Evolutionary conservation across 2,329 filamentous ascomycete genomes (phyloP), one percentile per base, ranked within the genome.

Genomic region (Nigrospora oryzae): DNA sequence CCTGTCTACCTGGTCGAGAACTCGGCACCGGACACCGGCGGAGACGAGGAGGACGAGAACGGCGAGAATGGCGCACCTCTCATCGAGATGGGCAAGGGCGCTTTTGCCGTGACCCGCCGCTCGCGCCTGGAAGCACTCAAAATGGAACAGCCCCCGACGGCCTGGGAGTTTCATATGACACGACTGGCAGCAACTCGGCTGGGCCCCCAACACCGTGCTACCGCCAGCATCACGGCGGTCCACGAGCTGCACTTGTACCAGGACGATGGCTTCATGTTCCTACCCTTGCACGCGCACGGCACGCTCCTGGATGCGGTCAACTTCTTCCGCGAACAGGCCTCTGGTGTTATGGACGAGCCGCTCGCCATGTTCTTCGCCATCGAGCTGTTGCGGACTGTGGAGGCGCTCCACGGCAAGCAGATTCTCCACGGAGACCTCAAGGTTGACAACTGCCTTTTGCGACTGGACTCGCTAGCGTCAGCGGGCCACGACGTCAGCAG

Each of bases 91-190:
- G 79, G 82, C 45, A 81, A 79, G 56, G 75, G 81, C 30, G 65
- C 72, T 12, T 79, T 83, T 56, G 70, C 77, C n/a, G 57, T 72
- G 11, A 69, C 68, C 32, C 68, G 70, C 38, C 80, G 86, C 36
- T 69, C 70, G 37, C 51, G 70, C 1, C 73, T 93, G 5, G 89
- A 96, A 63, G 93, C 93, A 2, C 74, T 98, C 54, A 98, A 98
- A 66, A 90, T 95, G 81, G 93, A 98, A 66, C 79, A 85, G 31
- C 89, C 90, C 1, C 87, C 91, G 0, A 85, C 83, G 5, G 75
- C 86, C 0, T 98, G 93, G 93, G 93, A 98, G 60, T 98, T 97
- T 60, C 86, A 95, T 66, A 94, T 98, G 64, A 89, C 97, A 70
- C 84, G 88, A 2, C 79, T 89, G 45, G 81, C 86, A 2, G 87